These are phyloP conservation scores for Pseudonectria buxi DNA, from an alignment of 2,329 filamentous ascomycete genomes.

Conservation along the genomic window DNA sequence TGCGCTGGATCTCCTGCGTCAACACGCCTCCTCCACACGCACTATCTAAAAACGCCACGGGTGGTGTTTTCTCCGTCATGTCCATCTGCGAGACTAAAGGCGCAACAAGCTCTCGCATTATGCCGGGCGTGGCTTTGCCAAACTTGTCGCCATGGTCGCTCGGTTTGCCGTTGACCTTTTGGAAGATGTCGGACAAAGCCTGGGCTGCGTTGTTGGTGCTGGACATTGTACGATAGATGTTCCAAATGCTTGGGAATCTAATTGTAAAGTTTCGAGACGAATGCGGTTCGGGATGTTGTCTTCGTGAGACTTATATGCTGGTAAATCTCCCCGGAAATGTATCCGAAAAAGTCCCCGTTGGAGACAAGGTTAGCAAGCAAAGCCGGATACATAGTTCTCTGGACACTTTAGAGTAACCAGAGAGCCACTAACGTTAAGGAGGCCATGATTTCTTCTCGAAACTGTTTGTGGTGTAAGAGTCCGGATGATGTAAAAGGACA, in stretches of 20 bases:
- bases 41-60: conserved; percentile 41
- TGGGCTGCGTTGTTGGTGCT: conserved; percentile 3
- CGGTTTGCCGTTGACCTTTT: conserved; percentile 6
- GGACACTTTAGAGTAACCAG: no score
- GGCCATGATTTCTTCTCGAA: no score
- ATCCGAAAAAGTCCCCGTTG: conserved; percentile 6
- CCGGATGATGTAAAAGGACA: no score
- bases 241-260: no score
- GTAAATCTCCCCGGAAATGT: no score
- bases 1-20: conserved; percentile 36
- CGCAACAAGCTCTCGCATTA: conserved; percentile 12
- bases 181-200: conserved; percentile 12
- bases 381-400: no score
- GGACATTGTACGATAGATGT: conserved; percentile 6
- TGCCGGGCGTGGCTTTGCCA: conserved; percentile 9
- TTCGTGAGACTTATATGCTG: no score
- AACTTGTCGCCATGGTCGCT: conserved; percentile 9
- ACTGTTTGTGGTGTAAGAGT: no score
- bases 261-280: no score
- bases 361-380: no score
- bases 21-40: conserved; percentile 48
- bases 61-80: conserved; percentile 14
- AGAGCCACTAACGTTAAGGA: no score
- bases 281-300: no score
- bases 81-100: conserved; percentile 22